These are phyloP conservation scores for Yamadazyma diospyri DNA, from an alignment of 1,139 yeast species.

Conservation along the genomic window DNA sequence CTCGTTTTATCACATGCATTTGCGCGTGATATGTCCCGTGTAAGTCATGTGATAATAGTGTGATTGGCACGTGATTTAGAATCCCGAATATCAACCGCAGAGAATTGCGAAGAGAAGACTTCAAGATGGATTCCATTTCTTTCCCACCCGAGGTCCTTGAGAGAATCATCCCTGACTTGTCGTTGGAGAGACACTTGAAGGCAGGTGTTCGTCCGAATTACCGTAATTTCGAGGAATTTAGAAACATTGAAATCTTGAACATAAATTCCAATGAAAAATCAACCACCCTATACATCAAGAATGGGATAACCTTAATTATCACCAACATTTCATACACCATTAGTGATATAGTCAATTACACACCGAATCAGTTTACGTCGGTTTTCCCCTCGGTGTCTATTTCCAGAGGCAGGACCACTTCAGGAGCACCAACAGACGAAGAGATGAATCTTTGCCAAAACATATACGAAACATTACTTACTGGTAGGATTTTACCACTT, in stretches of 20 bases:
- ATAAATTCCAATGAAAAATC: conserved; percentile 29
- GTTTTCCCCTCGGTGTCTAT: conserved; percentile 81
- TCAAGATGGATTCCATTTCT: conserved; percentile 9
- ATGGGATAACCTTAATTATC: conserved; percentile 74
- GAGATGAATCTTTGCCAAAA: conserved; percentile 80
- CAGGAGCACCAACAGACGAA: conserved; percentile 85
- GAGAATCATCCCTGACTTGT: conserved; percentile 80
- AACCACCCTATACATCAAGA: conserved; percentile 70
- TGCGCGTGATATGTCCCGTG: background rate
- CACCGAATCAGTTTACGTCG: conserved; percentile 39
- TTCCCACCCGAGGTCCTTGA: conserved; percentile 84
- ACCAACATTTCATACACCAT: conserved; percentile 62
- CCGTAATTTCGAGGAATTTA: conserved; percentile 70
- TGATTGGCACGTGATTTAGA: background rate
- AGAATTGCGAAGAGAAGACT: no score
- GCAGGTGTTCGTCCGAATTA: conserved; percentile 72
- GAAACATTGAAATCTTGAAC: conserved; percentile 44
- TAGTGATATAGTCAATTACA: conserved; percentile 55
- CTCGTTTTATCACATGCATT: background rate
- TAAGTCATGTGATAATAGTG: no score
- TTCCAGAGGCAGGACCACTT: conserved; percentile 57
- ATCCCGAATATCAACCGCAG: no score
- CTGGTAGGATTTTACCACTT: conserved; percentile 50
- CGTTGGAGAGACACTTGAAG: conserved; percentile 72
- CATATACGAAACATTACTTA: conserved; percentile 56